phyloP scores from a whole-genome alignment of 2,329 filamentous ascomycete species.

The Diplocarpon mali region DNA sequence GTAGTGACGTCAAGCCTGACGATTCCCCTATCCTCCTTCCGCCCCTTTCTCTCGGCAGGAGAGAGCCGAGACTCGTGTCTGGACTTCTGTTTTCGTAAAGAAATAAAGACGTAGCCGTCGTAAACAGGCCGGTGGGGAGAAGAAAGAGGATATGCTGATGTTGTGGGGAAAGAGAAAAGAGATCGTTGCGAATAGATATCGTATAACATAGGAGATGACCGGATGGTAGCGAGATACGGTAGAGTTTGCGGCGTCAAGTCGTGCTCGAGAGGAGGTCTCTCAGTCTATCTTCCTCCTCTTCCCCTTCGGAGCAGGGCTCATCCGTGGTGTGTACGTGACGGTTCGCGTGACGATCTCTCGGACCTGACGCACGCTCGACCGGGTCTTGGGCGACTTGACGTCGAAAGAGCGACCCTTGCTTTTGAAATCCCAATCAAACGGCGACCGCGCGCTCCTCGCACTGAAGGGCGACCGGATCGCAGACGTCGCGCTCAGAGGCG shows the following conservation, averaged over 20 bases:
- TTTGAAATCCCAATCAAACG: conserved; percentile 69
- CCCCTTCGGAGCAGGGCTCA: conserved; percentile 83
- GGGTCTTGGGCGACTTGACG: conserved; percentile 42
- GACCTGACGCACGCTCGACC: conserved; percentile 58
- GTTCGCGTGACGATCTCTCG: conserved; percentile 89
- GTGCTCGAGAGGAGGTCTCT: conserved; percentile 1
- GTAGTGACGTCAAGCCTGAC: conserved; percentile 15
- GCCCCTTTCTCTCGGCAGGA: not conserved
- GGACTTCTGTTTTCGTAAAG: conserved; percentile 18
- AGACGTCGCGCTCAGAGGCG: conserved; percentile 50
- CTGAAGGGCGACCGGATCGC: conserved; percentile 59
- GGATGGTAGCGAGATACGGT: not conserved
- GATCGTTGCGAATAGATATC: conserved; percentile 1
- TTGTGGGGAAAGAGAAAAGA: too few species aligned
- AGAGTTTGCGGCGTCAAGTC: not conserved
- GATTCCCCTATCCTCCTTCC: conserved; percentile 13
- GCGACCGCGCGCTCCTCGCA: conserved; percentile 50
- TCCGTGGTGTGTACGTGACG: conserved; percentile 77
- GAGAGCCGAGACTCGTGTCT: conserved; percentile 11
- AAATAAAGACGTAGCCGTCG: conserved; percentile 7
- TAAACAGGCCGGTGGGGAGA: conserved; percentile 1
- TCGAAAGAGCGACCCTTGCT: conserved; percentile 56
- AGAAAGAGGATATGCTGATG: not conserved
- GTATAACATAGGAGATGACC: not conserved
- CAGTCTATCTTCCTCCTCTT: conserved; percentile 72